Conservation (phyloP, 495 filamentous ascomycete species). For the Haplographium delicatum region DNA sequence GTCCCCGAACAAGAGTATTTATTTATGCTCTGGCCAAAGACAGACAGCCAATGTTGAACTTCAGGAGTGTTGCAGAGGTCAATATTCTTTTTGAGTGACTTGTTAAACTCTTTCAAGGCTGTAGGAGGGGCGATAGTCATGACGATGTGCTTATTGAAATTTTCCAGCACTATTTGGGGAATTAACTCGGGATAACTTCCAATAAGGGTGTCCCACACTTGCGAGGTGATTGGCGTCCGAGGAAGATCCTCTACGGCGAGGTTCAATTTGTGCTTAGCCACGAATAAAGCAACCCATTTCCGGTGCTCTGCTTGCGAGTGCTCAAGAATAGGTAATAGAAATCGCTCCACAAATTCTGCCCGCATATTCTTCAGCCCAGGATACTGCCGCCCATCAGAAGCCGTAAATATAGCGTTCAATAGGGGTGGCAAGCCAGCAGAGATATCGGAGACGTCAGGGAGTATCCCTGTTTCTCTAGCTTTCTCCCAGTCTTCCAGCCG, state of each 20-base stretch:
- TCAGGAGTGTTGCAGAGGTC: constrained; percentile 17
- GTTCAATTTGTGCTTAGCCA: constrained; percentile 18
- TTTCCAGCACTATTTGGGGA: constrained; percentile 10
- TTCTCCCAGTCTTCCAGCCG: constrained; percentile 28
- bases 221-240: constrained; percentile 13
- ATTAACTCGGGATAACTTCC: constrained; percentile 10
- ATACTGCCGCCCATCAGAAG: neutral
- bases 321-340: constrained; percentile 20
- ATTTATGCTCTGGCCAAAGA: constrained; percentile 9
- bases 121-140: constrained; percentile 9
- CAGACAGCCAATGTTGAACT: constrained; percentile 27
- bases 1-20: neutral
- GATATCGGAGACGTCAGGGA: constrained; percentile 19
- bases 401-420: constrained; percentile 9
- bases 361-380: constrained; percentile 9
- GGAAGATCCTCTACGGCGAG: constrained; percentile 22
- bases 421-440: constrained; percentile 11
- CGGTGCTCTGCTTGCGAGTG: constrained; percentile 20
- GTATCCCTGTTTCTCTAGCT: constrained; percentile 14
- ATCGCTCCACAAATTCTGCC: constrained; percentile 5
- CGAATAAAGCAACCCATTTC: constrained; percentile 29
- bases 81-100: constrained; percentile 13
- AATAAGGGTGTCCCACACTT: constrained; percentile 11
- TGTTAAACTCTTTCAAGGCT: constrained; percentile 19
- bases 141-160: constrained; percentile 12